These are phyloP conservation scores for Tylopilus rubrobrunneus DNA, from an alignment of 768 basidiomycete genomes.

Conservation along the genomic window DNA sequence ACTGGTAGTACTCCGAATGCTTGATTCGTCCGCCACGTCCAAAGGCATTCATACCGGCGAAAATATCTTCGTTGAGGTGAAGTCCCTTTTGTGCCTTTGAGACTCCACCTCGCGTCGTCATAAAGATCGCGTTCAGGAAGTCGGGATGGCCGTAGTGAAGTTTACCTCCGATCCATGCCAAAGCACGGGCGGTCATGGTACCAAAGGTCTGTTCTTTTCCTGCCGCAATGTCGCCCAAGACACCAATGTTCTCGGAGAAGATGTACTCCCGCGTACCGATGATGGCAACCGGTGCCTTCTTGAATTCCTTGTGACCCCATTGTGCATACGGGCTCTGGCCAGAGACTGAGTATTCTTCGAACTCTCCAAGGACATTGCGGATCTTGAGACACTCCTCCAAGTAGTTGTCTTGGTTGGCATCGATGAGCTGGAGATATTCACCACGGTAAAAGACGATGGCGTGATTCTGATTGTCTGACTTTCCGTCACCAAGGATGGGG, in stretches of 20 bases:
- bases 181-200: conserved; percentile 91
- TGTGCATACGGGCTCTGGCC: conserved; percentile 95
- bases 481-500: conserved; percentile 97
- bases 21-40: conserved; percentile 98
- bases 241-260: conserved; percentile 99
- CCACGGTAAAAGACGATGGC: conserved; percentile 99
- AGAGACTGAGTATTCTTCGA: conserved; percentile 89
- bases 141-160: conserved; percentile 99
- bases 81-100: conserved; percentile 99
- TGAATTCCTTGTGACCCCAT: conserved; percentile 93
- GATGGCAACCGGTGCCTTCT: conserved; percentile 89
- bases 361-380: conserved; percentile 94
- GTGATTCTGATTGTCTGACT: conserved; percentile 99
- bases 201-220: conserved; percentile 99
- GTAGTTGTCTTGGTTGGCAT: conserved; percentile 99
- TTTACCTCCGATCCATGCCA: conserved; percentile 98
- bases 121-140: conserved; percentile 97
- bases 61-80: conserved; percentile 99
- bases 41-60: conserved; percentile 98
- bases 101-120: conserved; percentile 97
- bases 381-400: conserved; percentile 99
- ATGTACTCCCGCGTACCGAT: conserved; percentile 99
- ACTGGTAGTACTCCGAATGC: conserved; percentile 99
- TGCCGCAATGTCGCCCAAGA: conserved; percentile 97
- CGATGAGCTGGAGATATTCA: conserved; percentile 98